Conservation (phyloP, 2,329 filamentous ascomycete species). For the Teratosphaeria zuluensis region DNA sequence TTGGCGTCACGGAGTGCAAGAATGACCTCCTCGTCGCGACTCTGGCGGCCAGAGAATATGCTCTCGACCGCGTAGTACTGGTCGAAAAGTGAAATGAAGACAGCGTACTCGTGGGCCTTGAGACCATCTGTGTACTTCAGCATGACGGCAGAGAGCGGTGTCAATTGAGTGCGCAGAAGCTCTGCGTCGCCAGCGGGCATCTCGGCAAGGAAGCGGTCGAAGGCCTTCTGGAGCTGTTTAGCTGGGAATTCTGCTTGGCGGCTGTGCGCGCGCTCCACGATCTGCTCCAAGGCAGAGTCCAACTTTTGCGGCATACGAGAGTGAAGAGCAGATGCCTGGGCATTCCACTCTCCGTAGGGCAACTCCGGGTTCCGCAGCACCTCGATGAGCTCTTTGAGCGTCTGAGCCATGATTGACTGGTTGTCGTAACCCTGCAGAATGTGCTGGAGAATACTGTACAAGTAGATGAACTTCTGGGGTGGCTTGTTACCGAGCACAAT, state of each 20-base stretch:
- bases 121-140: conserved; percentile 75
- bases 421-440: conserved; percentile 94
- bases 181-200: conserved; percentile 63
- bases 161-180: conserved; percentile 61
- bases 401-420: conserved; percentile 85
- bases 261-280: conserved; percentile 72
- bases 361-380: conserved; percentile 83
- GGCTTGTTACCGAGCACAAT: conserved; percentile 86
- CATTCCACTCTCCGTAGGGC: conserved; percentile 92
- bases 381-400: conserved; percentile 78
- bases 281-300: conserved; percentile 68
- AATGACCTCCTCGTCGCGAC: conserved; percentile 87
- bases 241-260: conserved; percentile 84
- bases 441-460: conserved; percentile 70
- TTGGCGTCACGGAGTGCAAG: conserved; percentile 90
- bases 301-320: conserved; percentile 94
- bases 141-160: conserved; percentile 69
- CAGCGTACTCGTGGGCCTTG: conserved; percentile 78
- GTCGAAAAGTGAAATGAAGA: conserved; percentile 70
- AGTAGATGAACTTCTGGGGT: conserved; percentile 71
- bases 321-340: conserved; percentile 92
- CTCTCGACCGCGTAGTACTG: conserved; percentile 76
- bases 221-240: conserved; percentile 72
- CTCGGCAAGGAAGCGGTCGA: conserved; percentile 82
- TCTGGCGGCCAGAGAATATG: conserved; percentile 74